Evolutionary conservation across 2,329 filamentous ascomycete species (phyloP).

Genomic region (Aureobasidium sp.): DNA sequence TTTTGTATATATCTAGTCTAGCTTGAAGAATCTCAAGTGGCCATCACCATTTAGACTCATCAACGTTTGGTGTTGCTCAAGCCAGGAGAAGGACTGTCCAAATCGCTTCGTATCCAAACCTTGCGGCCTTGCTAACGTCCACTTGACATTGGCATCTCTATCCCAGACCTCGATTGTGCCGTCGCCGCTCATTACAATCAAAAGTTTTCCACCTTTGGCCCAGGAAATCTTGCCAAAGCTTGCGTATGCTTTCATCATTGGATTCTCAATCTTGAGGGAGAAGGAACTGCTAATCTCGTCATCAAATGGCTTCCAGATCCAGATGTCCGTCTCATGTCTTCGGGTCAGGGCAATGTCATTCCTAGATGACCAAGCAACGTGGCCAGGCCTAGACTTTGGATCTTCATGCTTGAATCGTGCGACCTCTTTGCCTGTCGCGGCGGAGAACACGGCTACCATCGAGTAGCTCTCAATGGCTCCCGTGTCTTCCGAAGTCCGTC

Average conservation of each 20-base stretch:
- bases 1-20: no score
- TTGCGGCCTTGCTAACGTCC: background rate
- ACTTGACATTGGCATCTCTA: background rate
- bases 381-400: background rate
- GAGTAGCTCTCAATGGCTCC: no score
- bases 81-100: background rate
- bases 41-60: no score
- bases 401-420: background rate
- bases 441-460: no score
- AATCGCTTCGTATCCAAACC: background rate
- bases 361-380: background rate
- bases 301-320: background rate
- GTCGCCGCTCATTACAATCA: background rate
- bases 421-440: no score
- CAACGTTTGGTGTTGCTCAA: background rate
- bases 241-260: background rate
- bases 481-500: no score
- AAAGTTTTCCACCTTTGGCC: background rate
- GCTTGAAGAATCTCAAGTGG: no score
- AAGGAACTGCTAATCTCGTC: no score
- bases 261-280: no score
- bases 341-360: background rate
- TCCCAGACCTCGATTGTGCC: slow-evolving; percentile 2
- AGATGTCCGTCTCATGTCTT: background rate
- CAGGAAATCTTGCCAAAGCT: background rate